A percentile compares a stretch with the other conserved stretches of the same genome.
Evolutionary conservation across 2,329 filamentous ascomycete species (phyloP).

Genomic region (Fusarium hainanense): DNA sequence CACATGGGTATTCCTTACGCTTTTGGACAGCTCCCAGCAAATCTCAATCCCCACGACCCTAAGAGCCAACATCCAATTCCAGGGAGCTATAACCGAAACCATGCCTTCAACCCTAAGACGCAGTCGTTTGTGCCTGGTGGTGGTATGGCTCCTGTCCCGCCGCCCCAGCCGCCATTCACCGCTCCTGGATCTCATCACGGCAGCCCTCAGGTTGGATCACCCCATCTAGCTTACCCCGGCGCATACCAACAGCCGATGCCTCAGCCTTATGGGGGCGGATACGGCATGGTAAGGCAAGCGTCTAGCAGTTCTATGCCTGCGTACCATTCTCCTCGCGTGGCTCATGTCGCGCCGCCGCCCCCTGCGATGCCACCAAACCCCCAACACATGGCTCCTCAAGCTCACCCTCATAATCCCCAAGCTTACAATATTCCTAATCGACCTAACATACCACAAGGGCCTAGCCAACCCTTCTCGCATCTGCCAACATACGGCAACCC

Average conservation of each 20-base stretch:
- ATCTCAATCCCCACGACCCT: conserved; percentile 75
- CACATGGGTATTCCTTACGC: conserved; percentile 68
- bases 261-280: conserved; percentile 61
- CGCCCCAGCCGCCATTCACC: conserved; percentile 60
- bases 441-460: conserved; percentile 56
- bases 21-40: conserved; percentile 81
- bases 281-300: conserved; percentile 67
- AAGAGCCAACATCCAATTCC: conserved; percentile 85
- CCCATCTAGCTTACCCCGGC: conserved; percentile 61
- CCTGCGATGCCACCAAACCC: conserved; percentile 53
- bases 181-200: conserved; percentile 62
- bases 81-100: conserved; percentile 80
- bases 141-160: conserved; percentile 61
- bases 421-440: conserved; percentile 61
- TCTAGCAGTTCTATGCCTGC: conserved; percentile 65
- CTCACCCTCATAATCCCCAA: conserved; percentile 56
- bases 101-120: conserved; percentile 93
- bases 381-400: conserved; percentile 54
- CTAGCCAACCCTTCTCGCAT: conserved; percentile 62
- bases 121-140: conserved; percentile 84
- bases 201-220: conserved; percentile 64
- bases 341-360: conserved; percentile 54
- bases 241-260: conserved; percentile 60
- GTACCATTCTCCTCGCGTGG: conserved; percentile 57
- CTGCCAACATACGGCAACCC: conserved; percentile 69